Base-by-base conservation (phyloP, 108 stramenopile species). In the Schizochytrium sp. region DNA sequence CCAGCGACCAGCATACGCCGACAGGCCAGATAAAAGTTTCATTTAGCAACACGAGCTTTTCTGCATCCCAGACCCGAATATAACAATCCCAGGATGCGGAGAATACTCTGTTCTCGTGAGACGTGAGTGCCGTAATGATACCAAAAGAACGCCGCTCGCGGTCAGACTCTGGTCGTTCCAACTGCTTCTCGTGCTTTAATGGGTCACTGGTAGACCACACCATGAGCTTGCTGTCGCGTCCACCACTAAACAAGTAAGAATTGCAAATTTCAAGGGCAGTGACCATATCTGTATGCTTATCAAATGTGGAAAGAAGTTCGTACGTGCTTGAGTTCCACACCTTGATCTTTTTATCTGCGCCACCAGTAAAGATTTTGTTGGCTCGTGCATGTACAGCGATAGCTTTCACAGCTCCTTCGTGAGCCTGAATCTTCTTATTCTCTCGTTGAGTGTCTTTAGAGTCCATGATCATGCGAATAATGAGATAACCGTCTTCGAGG, bases 81-180 rank as follows among this genome's bases (percentile, higher is more conserved):
- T 83, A 83, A 38, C 73, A 83, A 19, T 83, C 73, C 73, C 73
- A 83, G 49, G 73, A 83, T 8, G 73, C 73, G 44, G 73, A 83
- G 40, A 53, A 83, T 8, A 83, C 49, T 38, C 53, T 83, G 73
- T 53, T 83, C 7, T 83, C 73, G 45, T 83, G 46, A 4, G 46
- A 53, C 19, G 73, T 38, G 28, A 83, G 17, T 4, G 73, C 73
- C 28, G 73, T 83, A 19, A 83, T 83, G 49, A 53, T 53, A 28
- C 46, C 73, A 8, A 83, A 53, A 28, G 73, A 53, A 38, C 73
- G 73, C 4, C 50, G 73, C 13, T 83, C 49, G 7, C 49, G 73
- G 13, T 83, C 73, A 19, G 49, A 53, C 61, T 38, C 4, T 5
- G 73, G 73, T 38, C 46, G 46, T 38, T 83, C 73, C 19, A 83